Base-by-base conservation (phyloP, 208 protist genomes). In the Trypanosomatidae sp. region DNA sequence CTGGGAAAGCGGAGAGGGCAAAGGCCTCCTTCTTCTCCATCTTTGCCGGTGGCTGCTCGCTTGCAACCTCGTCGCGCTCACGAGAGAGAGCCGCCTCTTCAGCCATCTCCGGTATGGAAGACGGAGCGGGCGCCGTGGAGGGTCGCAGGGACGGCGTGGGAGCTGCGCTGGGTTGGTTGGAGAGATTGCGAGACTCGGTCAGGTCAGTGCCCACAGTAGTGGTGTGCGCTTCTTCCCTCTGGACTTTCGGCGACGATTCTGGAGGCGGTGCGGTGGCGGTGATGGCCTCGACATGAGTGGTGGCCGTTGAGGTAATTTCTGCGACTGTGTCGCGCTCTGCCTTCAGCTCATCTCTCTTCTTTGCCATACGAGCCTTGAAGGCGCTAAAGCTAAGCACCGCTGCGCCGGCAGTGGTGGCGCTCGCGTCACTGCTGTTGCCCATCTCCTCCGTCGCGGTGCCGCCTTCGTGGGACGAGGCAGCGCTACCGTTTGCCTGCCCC, bases 311-410 rank as follows among this genome's bases (percentile, higher is more conserved):
- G 6, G 75, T 70, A 15, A 71, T 59, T 46, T 87, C 80, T 2
- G 65, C 33, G 28, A 67, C 65, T 4, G 75, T 49, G 30, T 76
- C 41, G 15, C 73, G 58, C 66, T 82, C 81, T 17, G 73, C 50
- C 66, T 86, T 80, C 15, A 93, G 74, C 70, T 91, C 89, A 36
- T 88, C 86, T 33, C 76, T 73, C 66, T 88, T 89, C 60, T 79
- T 82, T 7, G 77, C 62, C 83, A 93, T 85, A 17, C 86, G 83
- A 41, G 77, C 89, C 71, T 81, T 81, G n/a, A 93, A 80, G 62
- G 82, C 84, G 41, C 74, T 82, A 30, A 93, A 81, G 41, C 82
- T 86, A 36, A 91, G 74, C 8, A 74, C 33, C 13, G 44, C 15
- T 6, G 72, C 53, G 7, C 52, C 60, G 17, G 68, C 17, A 15